Base-by-base conservation (phyloP, 2,329 filamentous ascomycete species). In the Coniella vitis region DNA sequence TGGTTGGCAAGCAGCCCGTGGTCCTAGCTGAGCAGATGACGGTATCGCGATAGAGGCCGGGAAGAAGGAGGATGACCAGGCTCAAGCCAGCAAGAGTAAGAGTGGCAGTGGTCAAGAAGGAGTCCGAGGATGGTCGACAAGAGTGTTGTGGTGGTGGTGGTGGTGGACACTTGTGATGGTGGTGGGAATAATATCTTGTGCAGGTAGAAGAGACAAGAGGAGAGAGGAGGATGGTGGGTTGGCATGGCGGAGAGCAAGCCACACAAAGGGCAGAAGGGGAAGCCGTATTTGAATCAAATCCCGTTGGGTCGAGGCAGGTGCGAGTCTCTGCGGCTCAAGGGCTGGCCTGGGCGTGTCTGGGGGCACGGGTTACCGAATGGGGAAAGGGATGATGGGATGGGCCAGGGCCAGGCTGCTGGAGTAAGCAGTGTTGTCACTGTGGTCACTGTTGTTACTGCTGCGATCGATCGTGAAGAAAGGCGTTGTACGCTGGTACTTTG, bases 281-380 rank as follows among this genome's bases (percentile, higher is more conserved):
- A 44, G 48, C 21, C 29, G 36, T 51, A 51, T 53, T 53, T 53
- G 40, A 53, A 43, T 44, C 38, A 49, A 31, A 29, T 21, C 21
- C 40, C 32, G 31, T 19, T 31, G 7, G 47, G 46, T 19, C 29
- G n/a, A 10, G 44, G 10, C 17, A 36, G 31, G 25, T 21, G 32
- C 8, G 19, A 31, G 41, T 7, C n/a, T 22, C 17, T 16, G 34
- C 43, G n/a, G 21, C 14, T 38, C 12, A 4, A 46, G 35, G 35
- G 5, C 10, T 29, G 25, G 5, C 10, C 25, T 5, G 25, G 25
- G 34, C n/a, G n/a, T n/a, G n/a, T 12, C 31, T 41, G 38, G 38
- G 16, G n/a, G n/a, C n/a, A n/a, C 38, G 38, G 40, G 17, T 42
- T 42, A 19, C 40, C 40, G 20, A 3, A 34, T 32, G 9, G 40